Conservation (phyloP, 768 basidiomycete species). For the Postia placenta region DNA sequence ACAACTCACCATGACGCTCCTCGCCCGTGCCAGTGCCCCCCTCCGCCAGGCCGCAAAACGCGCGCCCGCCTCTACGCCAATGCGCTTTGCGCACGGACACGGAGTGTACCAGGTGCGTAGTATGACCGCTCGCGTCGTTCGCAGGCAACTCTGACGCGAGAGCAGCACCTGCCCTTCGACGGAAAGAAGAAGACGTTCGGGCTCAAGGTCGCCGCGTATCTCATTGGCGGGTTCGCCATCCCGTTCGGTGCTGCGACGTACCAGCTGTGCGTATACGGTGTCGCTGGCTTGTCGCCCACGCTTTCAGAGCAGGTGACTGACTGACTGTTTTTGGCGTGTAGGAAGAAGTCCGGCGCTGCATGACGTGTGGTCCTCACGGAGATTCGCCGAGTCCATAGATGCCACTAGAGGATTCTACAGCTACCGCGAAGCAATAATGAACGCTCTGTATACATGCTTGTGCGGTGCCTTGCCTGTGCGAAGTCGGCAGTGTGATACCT, state of each 20-base stretch:
- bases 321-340: not conserved
- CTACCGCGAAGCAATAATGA: not conserved
- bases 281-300: not conserved
- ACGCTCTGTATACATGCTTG: not conserved
- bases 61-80: constrained; percentile 12
- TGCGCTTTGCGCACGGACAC: constrained; percentile 11
- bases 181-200: constrained; percentile 28
- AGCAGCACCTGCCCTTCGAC: constrained; percentile 29
- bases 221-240: constrained; percentile 55
- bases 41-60: constrained; percentile 21
- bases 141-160: constrained; percentile 40
- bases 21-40: constrained; percentile 20
- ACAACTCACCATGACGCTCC: constrained; percentile 16
- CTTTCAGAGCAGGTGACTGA: not conserved
- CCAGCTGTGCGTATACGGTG: constrained; percentile 53
- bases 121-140: not conserved
- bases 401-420: constrained; percentile 1
- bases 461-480: not conserved
- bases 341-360: constrained; percentile 14
- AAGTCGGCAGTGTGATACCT: not conserved
- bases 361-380: not conserved
- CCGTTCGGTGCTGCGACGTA: constrained; percentile 57
- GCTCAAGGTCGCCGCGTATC: constrained; percentile 40
- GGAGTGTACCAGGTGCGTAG: constrained; percentile 18
- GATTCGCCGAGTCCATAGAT: not conserved